These are phyloP conservation scores for Syncephalastrum contaminatum DNA, from an alignment of 371 early-diverging fungal species.

Conservation along the genomic window DNA sequence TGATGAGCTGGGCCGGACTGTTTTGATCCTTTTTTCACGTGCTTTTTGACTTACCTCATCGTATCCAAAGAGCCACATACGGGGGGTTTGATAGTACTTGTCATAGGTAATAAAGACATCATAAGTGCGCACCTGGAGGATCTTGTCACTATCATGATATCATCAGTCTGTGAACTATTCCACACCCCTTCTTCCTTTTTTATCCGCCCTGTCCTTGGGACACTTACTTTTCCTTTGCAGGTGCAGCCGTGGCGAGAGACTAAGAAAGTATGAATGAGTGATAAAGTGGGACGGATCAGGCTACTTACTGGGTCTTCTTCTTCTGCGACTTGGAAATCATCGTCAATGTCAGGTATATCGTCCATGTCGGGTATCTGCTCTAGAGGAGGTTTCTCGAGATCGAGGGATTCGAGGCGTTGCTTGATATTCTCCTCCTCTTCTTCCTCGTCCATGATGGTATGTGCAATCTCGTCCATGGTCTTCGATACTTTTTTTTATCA, in stretches of 20 bases:
- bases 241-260: constrained; percentile 5
- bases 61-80: constrained; percentile 96
- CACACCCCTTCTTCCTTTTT: too few relatives aligned
- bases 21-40: neutral
- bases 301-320: constrained; percentile 66
- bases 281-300: neutral
- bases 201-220: too few relatives aligned
- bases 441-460: constrained; percentile 59
- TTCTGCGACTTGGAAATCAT: constrained; percentile 66
- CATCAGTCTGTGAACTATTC: neutral
- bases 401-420: constrained; percentile 27
- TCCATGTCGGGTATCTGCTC: constrained; percentile 72
- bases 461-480: constrained; percentile 71
- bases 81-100: constrained; percentile 97
- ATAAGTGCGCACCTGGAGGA: constrained; percentile 92
- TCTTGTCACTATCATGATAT: constrained; percentile 65
- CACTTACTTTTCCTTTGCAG: neutral
- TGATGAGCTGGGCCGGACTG: neutral
- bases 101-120: constrained; percentile 98
- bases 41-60: constrained; percentile 58
- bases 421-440: constrained; percentile 50
- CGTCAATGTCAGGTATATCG: constrained; percentile 95
- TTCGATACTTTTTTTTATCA: constrained; percentile 22
- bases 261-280: neutral
- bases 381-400: constrained; percentile 20